Evolutionary conservation across 2,329 filamentous ascomycete species (phyloP), one percentile per base, ranked within the genome.

Genomic region (Penicillium freii): DNA sequence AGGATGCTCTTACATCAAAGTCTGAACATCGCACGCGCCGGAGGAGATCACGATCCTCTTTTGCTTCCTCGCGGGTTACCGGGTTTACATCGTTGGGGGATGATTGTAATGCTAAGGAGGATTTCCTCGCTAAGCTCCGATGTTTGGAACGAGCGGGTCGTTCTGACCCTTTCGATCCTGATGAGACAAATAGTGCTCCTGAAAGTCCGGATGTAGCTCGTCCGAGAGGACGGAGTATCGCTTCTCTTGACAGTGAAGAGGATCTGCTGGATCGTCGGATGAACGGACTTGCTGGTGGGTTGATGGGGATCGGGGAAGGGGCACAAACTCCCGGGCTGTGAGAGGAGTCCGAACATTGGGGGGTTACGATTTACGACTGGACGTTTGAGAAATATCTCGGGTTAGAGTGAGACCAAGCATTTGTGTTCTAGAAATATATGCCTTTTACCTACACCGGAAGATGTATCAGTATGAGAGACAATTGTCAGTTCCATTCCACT

Each of bases 261-360:
- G 83, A 85, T 73, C 66, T 85, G 36, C 68, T 85, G 23, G 80
- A 80, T 36, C 71, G 82, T 38, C 74, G 82, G 36, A 85, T 85
- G 82, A 76, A 81, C 58, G 82, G 81, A 1, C 68, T 84, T 54
- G 79, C 80, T 19, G 79, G 81, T 11, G 77, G 79, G 36, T 73
- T 84, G 71, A 82, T 81, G 68, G 80, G 80, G 5, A 66, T 74
- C 40, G 71, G 70, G 11, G 74, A 77, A 47, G 66, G 69, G 15
- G 72, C 69, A 4, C 66, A 69, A 53, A 75, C 73, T 17, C 65
- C 65, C 1, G 65, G 65, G 2, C 66, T 70, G 7, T 73, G 63
- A 68, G 19, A 27, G 5, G 23, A 23, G 23, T 23, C 23, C 8
- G 25, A 7, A 27, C 6, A 21, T 6, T 34, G 15, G 23, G 27